Evolutionary conservation across 1,139 yeast genomes (phyloP), one percentile per base, ranked within the genome.

Genomic region (Kazachstania sp.): DNA sequence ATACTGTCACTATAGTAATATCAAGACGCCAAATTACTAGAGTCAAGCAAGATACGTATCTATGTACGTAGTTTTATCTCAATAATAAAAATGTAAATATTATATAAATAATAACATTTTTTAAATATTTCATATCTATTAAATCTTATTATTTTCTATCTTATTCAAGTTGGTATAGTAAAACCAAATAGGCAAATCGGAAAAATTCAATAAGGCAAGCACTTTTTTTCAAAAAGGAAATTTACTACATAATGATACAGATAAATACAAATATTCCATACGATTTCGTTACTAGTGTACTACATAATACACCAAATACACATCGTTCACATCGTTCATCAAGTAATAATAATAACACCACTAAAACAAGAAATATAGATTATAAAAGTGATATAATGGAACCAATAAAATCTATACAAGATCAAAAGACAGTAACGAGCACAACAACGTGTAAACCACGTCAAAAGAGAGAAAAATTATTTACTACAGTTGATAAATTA

Each of bases 401-500:
- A 40, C 28, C 20, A 35, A 23, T 19, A 26, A 11, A 32, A 12
- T 11, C 35, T 8, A 29, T 15, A 15, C 38, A 32, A 12, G 29
- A 28, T 20, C 12, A 6, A 18, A 23, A 28, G 16, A 13, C 29
- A 4, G 16, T 35, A 18, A 12, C 36, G 11, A 39, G 11, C 15
- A 39, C 18, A 19, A 16, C 19, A 13, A 29, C 18, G 20, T n/a
- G 30, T n/a, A 40, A 31, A 26, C 43, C 26, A 31, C 26, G 41
- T 19, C 23, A 19, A 18, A 45, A 39, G 40, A 41, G 43, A 35
- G 45, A 45, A 28, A 41, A 36, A 35, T 16, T 42, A 19, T 42
- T 37, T 15, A 26, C 45, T 6, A 31, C 50, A 11, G 51, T 51
- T n/a, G 48, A 49, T 26, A 41, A 46, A 19, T 23, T 51, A 19